phyloP scores from a whole-genome alignment of 1,284 basidiomycete genomes.

The Naganishia albida region DNA sequence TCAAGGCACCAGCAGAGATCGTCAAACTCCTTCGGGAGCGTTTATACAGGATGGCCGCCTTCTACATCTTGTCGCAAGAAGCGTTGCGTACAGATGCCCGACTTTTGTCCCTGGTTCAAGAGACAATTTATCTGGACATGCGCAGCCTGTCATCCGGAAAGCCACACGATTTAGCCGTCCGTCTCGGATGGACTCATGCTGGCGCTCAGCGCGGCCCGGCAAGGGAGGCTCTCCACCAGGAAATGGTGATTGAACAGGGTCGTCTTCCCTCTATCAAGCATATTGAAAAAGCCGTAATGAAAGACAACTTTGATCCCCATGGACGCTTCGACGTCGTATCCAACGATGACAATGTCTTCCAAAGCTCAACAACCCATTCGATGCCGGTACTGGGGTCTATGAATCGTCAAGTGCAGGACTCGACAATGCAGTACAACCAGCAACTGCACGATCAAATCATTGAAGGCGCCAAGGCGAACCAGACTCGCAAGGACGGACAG shows the following conservation, averaged over 20 bases:
- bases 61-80: constrained; percentile 38
- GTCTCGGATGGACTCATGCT: constrained; percentile 38
- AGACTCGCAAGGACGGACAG: constrained; percentile 23
- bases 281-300: constrained; percentile 1
- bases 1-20: constrained; percentile 37
- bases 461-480: constrained; percentile 9
- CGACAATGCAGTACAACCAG: constrained; percentile 17
- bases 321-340: not conserved
- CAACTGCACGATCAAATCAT: constrained; percentile 19
- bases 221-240: constrained; percentile 18
- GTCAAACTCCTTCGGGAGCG: constrained; percentile 40
- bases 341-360: not conserved
- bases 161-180: constrained; percentile 42
- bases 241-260: constrained; percentile 4
- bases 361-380: not conserved
- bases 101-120: constrained; percentile 13
- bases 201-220: constrained; percentile 5
- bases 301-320: constrained; percentile 20
- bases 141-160: constrained; percentile 38
- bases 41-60: constrained; percentile 44
- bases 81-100: not conserved
- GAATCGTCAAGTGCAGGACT: not conserved
- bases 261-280: constrained; percentile 19
- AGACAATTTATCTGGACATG: constrained; percentile 39
- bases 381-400: not conserved